Base-by-base conservation (phyloP, 169 alveolate species). In the Cryptosporidium tyzzeri region DNA sequence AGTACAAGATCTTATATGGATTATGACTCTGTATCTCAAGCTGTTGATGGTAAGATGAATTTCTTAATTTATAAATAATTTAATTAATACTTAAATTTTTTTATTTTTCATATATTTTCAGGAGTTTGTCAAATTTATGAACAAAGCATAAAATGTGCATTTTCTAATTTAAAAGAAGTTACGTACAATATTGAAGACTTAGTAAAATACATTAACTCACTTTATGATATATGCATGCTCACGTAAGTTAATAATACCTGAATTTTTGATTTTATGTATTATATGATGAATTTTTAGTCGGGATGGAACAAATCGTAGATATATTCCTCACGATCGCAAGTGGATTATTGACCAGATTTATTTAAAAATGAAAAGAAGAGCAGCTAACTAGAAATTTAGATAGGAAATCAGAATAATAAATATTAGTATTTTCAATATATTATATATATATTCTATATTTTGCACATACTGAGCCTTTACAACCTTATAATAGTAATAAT, bases 1-100 rank as follows among this genome's bases (percentile, higher is more conserved):
- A 80, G 89, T 51, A 80, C 89, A 45, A 61, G 89, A 8, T 80
- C 89, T 37, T 80, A 80, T 80, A 80, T 80, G 89, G 89, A 80
- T 41, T 80, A 80, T 44, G 89, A 80, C n/a, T 80, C 89, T 6
- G 68, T 80, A 45, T 37, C 80, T 8, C 89, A 80, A 41, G 89
- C 89, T 29, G 75, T 80, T 35, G 80, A 80, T 48, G 89, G 89
- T 80, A 80, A 61, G 45, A 8, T 29, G 6, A 23, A 23, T 18
- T 44, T 31, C 14, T 33, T 10, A 31, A 33, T 39, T 31, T 37
- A 33, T 23, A 26, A 48, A 14, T 5, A 48, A 45, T 7, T 9
- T 44, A 44, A 44, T 26, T 26, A 26, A 31, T 31, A 31, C 35
- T 31, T 31, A 23, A 62, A 26, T 9, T 10, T 37, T 37, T 37